A percentile compares a stretch with the other conserved stretches of the same genome.
phyloP scores from a whole-genome alignment of 306 rosid species.

The Trichosanthes truncata region DNA sequence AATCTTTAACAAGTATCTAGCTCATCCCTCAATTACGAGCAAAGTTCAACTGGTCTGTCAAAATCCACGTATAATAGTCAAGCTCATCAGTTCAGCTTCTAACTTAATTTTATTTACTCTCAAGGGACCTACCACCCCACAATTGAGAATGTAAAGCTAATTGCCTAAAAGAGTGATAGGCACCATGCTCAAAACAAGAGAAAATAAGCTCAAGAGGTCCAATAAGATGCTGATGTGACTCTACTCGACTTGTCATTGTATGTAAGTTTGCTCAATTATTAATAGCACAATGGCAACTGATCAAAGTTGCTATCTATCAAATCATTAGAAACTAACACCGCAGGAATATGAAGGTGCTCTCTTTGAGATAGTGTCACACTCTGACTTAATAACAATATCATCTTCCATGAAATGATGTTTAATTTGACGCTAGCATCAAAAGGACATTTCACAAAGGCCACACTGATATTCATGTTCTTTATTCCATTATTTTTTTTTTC shows the following conservation, averaged over 20 bases:
- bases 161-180: background rate
- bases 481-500: background rate
- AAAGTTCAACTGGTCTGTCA: background rate
- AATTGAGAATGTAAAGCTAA: background rate
- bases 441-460: background rate
- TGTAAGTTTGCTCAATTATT: background rate
- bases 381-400: background rate
- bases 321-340: background rate
- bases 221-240: background rate
- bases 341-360: background rate
- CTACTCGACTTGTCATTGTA: background rate
- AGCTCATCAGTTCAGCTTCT: background rate
- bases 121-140: background rate
- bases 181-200: background rate
- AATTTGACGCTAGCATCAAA: background rate
- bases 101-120: background rate
- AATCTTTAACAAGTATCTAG: no score
- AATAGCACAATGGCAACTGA: background rate
- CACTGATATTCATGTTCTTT: background rate
- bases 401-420: background rate
- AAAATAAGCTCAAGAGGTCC: background rate
- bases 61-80: background rate
- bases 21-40: no score
- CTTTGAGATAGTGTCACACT: background rate
- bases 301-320: background rate